These are phyloP conservation scores for Salvia hispanica DNA, from an alignment of 257 asterid species.

Conservation along the genomic window DNA sequence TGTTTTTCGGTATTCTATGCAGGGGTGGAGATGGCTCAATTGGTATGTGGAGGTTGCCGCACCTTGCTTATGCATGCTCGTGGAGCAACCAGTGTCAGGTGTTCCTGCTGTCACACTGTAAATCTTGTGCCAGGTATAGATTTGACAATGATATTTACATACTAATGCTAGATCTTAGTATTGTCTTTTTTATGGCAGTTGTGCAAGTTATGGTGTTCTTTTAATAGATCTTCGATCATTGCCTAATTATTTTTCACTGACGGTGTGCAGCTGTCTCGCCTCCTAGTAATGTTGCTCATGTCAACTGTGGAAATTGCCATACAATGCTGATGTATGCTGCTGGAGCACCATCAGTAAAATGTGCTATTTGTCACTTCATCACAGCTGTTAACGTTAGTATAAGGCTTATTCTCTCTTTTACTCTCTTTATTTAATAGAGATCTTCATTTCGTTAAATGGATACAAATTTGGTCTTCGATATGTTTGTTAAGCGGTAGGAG, in stretches of 20 bases:
- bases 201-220: neutral
- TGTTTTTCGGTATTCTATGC: conserved; percentile 17
- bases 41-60: conserved; percentile 89
- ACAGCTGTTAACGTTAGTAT: conserved; percentile 70
- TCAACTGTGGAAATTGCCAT: conserved; percentile 85
- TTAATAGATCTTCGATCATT: conserved; percentile 4
- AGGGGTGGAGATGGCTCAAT: conserved; percentile 90
- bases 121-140: conserved; percentile 82
- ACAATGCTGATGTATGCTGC: conserved; percentile 86
- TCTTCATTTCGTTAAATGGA: neutral
- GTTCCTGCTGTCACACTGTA: conserved; percentile 84
- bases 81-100: conserved; percentile 88
- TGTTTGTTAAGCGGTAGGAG: no score
- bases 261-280: conserved; percentile 39
- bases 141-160: conserved; percentile 6
- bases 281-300: conserved; percentile 71
- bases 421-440: neutral
- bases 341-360: conserved; percentile 94
- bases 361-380: conserved; percentile 84
- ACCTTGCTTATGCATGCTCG: conserved; percentile 82
- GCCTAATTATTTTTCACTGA: conserved; percentile 19
- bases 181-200: neutral
- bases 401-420: neutral
- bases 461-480: no score
- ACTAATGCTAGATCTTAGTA: neutral